Conservation (phyloP, 1,284 basidiomycete species). For the Hymenochaete sp. region DNA sequence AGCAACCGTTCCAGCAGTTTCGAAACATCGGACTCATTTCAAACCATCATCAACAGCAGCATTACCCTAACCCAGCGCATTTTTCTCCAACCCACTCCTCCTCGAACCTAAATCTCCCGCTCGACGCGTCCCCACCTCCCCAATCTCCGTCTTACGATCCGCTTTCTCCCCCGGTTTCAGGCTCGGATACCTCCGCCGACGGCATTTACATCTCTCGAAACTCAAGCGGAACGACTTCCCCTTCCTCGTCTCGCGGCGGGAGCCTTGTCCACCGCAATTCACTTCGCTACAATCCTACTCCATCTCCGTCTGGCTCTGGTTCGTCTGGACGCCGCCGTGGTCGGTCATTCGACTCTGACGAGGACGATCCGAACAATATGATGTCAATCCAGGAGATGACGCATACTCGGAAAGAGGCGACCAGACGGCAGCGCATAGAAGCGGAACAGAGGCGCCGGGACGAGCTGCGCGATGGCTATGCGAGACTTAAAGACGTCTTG, state of each 20-base stretch:
- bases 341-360: constrained; percentile 66
- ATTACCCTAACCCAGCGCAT: constrained; percentile 39
- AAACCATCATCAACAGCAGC: constrained; percentile 35
- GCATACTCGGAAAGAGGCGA: constrained; percentile 73
- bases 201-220: constrained; percentile 66
- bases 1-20: constrained; percentile 34
- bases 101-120: constrained; percentile 43
- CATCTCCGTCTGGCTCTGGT: constrained; percentile 65
- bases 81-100: constrained; percentile 41
- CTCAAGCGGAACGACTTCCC: constrained; percentile 66
- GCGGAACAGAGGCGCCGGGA: constrained; percentile 81
- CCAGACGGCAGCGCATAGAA: constrained; percentile 72
- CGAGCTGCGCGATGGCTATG: constrained; percentile 81
- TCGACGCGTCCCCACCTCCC: constrained; percentile 46
- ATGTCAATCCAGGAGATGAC: constrained; percentile 58
- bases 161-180: constrained; percentile 72
- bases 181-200: constrained; percentile 76
- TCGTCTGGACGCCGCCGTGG: constrained; percentile 52
- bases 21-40: constrained; percentile 46
- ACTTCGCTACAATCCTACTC: constrained; percentile 65
- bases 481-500: constrained; percentile 75
- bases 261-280: constrained; percentile 63
- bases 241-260: constrained; percentile 62
- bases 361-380: constrained; percentile 57
- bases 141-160: constrained; percentile 73